Percentiles rank a stretch among this genome's conserved stretches.
Conservation (phyloP, 2,329 filamentous ascomycete species). For the Botrytis pseudocinerea region DNA sequence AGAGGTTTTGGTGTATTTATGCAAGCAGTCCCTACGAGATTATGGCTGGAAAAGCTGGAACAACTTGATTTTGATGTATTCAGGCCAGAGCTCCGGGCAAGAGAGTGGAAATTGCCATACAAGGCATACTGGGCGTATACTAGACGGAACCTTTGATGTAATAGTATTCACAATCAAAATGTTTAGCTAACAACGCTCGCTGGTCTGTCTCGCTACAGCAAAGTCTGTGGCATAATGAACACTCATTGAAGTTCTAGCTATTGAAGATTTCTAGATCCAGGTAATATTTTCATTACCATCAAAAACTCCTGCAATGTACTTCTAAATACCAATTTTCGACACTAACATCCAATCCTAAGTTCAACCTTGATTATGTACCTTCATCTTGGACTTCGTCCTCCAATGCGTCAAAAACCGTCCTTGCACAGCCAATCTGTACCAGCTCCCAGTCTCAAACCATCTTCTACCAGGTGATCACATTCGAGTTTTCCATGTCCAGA, state of each 20-base stretch:
- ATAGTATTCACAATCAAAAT: background rate
- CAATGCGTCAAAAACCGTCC: background rate
- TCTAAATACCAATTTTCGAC: background rate
- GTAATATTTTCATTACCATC: background rate
- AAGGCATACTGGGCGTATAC: constrained; percentile 63
- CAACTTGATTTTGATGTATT: constrained; percentile 82
- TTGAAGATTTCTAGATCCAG: background rate
- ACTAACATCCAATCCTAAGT: background rate
- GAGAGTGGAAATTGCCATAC: constrained; percentile 86
- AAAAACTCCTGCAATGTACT: constrained; percentile 2
- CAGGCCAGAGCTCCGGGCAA: constrained; percentile 59
- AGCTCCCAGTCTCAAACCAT: background rate
- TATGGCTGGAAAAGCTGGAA: constrained; percentile 79
- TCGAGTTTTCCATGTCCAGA: background rate
- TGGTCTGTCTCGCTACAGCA: background rate
- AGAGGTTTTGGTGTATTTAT: constrained; percentile 77
- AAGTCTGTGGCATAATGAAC: background rate
- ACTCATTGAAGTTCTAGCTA: background rate
- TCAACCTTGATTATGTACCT: background rate
- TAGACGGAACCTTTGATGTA: constrained; percentile 47
- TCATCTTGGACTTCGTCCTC: background rate
- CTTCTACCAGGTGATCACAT: background rate
- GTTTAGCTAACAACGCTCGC: background rate
- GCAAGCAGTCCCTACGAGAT: constrained; percentile 72
- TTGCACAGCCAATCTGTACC: background rate